Evolutionary conservation across 345 rosid species (phyloP).

Genomic region (Brassica incana): DNA sequence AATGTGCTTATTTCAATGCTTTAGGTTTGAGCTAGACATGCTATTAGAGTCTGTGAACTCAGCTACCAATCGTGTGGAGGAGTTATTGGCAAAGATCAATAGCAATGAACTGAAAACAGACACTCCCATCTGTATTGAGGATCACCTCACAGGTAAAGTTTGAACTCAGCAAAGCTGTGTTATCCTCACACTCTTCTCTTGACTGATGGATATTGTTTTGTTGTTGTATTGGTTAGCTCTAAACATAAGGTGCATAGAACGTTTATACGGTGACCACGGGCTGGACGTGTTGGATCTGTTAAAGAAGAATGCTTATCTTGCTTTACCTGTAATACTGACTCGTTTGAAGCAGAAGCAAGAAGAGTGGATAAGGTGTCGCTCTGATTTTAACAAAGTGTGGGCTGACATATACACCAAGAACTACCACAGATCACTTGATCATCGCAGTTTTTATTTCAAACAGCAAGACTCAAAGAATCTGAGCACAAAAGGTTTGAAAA

Average conservation of each 20-base stretch:
- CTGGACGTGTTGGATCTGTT: slow-evolving; percentile 92
- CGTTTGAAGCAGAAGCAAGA: slow-evolving; percentile 98
- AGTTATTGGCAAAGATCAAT: slow-evolving; percentile 70
- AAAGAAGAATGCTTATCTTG: slow-evolving; percentile 80
- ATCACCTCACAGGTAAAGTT: slow-evolving; percentile 76
- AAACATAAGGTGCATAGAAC: slow-evolving; percentile 92
- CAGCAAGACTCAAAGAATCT: slow-evolving; percentile 94
- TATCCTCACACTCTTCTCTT: background rate
- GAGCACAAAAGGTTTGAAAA: slow-evolving; percentile 62
- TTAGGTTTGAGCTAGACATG: slow-evolving; percentile 99
- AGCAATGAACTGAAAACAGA: slow-evolving; percentile 61
- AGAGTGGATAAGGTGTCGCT: slow-evolving; percentile 91
- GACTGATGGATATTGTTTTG: slow-evolving; percentile 14
- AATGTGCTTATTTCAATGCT: slow-evolving; percentile 16
- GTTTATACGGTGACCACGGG: slow-evolving; percentile 95
- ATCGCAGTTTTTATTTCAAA: slow-evolving; percentile 96
- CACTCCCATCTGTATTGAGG: slow-evolving; percentile 61
- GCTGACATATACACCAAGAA: slow-evolving; percentile 92
- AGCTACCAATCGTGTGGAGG: slow-evolving; percentile 82
- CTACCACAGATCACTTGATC: slow-evolving; percentile 95
- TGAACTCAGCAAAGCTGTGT: background rate
- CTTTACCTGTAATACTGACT: slow-evolving; percentile 86
- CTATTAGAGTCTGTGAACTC: slow-evolving; percentile 85
- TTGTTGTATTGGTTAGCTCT: slow-evolving; percentile 55
- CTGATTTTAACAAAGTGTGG: slow-evolving; percentile 98